phyloP scores from a whole-genome alignment of 495 filamentous ascomycete genomes.

The Apodospora peruviana region DNA sequence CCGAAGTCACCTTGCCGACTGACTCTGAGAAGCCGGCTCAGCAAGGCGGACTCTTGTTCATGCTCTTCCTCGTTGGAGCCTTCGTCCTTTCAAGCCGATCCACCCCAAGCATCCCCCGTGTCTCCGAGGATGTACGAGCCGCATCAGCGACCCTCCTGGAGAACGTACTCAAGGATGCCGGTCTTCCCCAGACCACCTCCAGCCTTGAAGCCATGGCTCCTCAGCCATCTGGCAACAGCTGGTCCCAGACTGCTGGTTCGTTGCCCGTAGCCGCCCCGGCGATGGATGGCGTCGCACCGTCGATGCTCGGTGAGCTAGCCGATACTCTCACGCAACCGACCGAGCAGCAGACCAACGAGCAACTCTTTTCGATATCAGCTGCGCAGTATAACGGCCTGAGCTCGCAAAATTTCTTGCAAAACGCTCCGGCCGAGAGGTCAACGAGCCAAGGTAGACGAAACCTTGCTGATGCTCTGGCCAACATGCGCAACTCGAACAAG shows the following conservation, averaged over 20 bases:
- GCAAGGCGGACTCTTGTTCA: slow-evolving; percentile 61
- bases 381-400: slow-evolving; percentile 88
- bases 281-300: slow-evolving; percentile 51
- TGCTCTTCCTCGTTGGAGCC: slow-evolving; percentile 93
- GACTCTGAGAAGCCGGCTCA: slow-evolving; percentile 58
- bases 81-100: slow-evolving; percentile 86
- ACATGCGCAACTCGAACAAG: slow-evolving; percentile 64
- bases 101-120: slow-evolving; percentile 66
- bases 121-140: slow-evolving; percentile 88
- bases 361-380: slow-evolving; percentile 77
- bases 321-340: slow-evolving; percentile 68
- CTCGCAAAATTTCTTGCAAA: slow-evolving; percentile 58
- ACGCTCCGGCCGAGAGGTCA: slow-evolving; percentile 38
- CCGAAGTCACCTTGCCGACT: slow-evolving; percentile 43
- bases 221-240: slow-evolving; percentile 45
- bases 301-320: slow-evolving; percentile 69
- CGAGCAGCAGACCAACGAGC: slow-evolving; percentile 82
- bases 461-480: slow-evolving; percentile 77
- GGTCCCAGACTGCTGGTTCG: slow-evolving; percentile 42
- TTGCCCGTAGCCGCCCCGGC: slow-evolving; percentile 49
- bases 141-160: slow-evolving; percentile 87
- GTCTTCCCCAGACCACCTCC: slow-evolving; percentile 46
- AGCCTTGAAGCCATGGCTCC: slow-evolving; percentile 44
- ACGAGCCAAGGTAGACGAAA: slow-evolving; percentile 58
- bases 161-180: slow-evolving; percentile 78